These are phyloP conservation scores for Penicillium brevicompactum DNA, from an alignment of 2,329 filamentous ascomycete genomes.

Conservation along the genomic window DNA sequence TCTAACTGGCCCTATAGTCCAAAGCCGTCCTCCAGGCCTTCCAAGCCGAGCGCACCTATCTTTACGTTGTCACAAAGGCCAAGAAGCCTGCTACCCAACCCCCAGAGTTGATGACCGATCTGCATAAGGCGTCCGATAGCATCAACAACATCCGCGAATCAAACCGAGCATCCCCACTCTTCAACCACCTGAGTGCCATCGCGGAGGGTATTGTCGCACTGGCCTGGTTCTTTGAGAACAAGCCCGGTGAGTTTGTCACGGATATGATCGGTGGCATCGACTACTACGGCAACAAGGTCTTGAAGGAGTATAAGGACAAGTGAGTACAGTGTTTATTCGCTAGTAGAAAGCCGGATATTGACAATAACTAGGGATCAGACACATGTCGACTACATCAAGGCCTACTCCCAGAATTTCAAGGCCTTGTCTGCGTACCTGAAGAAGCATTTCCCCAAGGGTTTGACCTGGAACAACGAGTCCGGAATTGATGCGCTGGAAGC, in stretches of 20 bases:
- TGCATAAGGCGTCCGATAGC: conserved; percentile 78
- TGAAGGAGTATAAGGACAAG: conserved; percentile 88
- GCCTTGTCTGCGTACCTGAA: conserved; percentile 82
- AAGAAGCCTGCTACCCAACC: conserved; percentile 84
- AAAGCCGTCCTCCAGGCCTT: conserved; percentile 68
- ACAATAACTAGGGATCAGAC: conserved; percentile 64
- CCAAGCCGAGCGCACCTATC: conserved; percentile 80
- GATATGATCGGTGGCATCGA: conserved; percentile 82
- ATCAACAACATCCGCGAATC: conserved; percentile 80
- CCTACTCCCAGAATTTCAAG: conserved; percentile 90
- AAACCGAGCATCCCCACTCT: conserved; percentile 73
- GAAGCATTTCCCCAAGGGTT: conserved; percentile 74
- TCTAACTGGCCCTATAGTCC: conserved; percentile 41
- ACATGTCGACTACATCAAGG: conserved; percentile 84
- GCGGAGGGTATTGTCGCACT: conserved; percentile 87
- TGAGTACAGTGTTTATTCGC: conserved; percentile 38
- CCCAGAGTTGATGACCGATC: conserved; percentile 77
- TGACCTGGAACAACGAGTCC: conserved; percentile 83
- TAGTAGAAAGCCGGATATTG: conserved; percentile 9
- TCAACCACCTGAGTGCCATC: conserved; percentile 82
- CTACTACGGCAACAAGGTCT: conserved; percentile 91
- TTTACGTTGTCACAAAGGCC: conserved; percentile 84
- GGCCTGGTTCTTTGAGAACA: conserved; percentile 84
- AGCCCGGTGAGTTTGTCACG: conserved; percentile 81
- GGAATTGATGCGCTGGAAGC: conserved; percentile 71